phyloP scores from a whole-genome alignment of 805 yeast species.

The Yamadazyma ubonensis region DNA sequence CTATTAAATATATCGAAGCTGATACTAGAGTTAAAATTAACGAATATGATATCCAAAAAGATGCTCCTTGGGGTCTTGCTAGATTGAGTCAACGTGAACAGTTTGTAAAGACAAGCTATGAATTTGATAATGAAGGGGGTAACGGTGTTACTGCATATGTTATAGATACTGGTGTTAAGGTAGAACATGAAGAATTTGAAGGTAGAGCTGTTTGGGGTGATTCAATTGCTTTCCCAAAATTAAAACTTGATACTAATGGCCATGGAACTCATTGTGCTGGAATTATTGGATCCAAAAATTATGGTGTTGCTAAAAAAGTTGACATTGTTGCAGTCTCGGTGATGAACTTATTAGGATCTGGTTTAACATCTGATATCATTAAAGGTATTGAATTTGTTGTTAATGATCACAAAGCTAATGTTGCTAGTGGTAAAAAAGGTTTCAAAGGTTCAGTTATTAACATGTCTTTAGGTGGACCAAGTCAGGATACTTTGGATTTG shows the following conservation, averaged over 20 bases:
- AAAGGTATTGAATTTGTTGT: slow-evolving; percentile 43
- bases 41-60: slow-evolving; percentile 35
- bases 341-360: slow-evolving; percentile 39
- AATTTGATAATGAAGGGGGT: slow-evolving; percentile 40
- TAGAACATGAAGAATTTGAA: slow-evolving; percentile 60
- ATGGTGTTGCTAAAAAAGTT: slow-evolving; percentile 74
- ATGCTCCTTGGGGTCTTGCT: slow-evolving; percentile 43
- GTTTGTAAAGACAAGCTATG: slow-evolving; percentile 24
- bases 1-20: slow-evolving; percentile 38
- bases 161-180: slow-evolving; percentile 79
- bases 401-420: slow-evolving; percentile 31
- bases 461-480: slow-evolving; percentile 63
- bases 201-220: slow-evolving; percentile 58
- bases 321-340: slow-evolving; percentile 42
- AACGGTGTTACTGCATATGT: slow-evolving; percentile 67
- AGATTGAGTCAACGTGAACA: slow-evolving; percentile 35
- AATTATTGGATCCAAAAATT: slow-evolving; percentile 71
- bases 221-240: slow-evolving; percentile 35
- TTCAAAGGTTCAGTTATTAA: slow-evolving; percentile 62
- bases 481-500: slow-evolving; percentile 53
- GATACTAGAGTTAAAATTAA: slow-evolving; percentile 37
- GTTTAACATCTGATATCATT: slow-evolving; percentile 41
- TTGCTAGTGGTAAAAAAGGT: slow-evolving; percentile 32
- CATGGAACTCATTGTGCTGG: slow-evolving; percentile 97
- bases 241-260: slow-evolving; percentile 64